phyloP scores from a whole-genome alignment of 1,284 basidiomycete species.

The Melampsora allii-populina region DNA sequence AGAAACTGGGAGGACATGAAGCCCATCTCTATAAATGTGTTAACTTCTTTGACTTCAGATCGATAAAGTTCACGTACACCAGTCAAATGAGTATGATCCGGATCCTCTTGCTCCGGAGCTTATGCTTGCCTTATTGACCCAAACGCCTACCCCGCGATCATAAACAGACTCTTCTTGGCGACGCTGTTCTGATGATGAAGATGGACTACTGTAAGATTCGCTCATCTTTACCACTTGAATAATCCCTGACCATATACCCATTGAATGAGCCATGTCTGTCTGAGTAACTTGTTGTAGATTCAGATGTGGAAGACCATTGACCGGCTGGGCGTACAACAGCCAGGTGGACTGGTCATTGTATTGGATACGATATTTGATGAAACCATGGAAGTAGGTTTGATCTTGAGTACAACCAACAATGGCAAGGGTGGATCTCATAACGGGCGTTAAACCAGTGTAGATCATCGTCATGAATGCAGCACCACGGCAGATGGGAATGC shows the following conservation, averaged over 20 bases:
- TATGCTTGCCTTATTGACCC: conserved; percentile 16
- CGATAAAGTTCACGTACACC: conserved; percentile 22
- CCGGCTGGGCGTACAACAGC: conserved; percentile 19
- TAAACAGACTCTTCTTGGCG: conserved; percentile 27
- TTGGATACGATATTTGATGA: conserved; percentile 25
- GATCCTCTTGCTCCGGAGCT: conserved; percentile 25
- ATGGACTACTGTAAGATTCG: conserved; percentile 21
- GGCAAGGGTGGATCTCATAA: conserved; percentile 13
- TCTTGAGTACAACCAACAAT: conserved; percentile 13
- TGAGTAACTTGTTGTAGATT: conserved; percentile 14
- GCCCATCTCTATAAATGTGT: background rate
- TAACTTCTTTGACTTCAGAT: background rate
- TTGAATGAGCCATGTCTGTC: conserved; percentile 10
- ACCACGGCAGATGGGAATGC: conserved; percentile 28
- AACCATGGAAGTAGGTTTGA: conserved; percentile 17
- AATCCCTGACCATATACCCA: conserved; percentile 28
- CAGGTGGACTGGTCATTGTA: conserved; percentile 40
- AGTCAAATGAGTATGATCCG: conserved; percentile 39
- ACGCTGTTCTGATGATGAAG: conserved; percentile 22
- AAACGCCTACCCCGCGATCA: conserved; percentile 34
- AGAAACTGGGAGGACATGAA: conserved; percentile 1
- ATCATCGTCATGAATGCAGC: conserved; percentile 35
- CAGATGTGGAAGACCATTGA: conserved; percentile 7
- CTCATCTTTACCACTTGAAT: conserved; percentile 43
- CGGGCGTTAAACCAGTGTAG: conserved; percentile 21